Evolutionary conservation across 495 filamentous ascomycete species (phyloP).

Genomic region (Glarea lozoyensis): DNA sequence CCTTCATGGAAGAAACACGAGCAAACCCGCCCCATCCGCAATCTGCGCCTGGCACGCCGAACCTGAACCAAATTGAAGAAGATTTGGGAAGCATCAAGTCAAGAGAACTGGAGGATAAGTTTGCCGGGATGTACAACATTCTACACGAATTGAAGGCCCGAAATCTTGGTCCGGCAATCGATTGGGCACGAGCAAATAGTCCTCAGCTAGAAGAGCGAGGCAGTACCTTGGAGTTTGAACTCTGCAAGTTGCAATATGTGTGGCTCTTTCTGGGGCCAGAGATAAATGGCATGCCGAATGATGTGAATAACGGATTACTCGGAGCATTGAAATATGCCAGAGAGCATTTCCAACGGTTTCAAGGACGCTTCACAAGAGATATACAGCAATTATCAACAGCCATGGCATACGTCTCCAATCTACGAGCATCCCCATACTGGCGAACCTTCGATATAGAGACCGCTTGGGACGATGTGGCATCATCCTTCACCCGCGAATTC

Average conservation of each 20-base stretch:
- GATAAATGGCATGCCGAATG: conserved; percentile 36
- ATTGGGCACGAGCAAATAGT: conserved; percentile 70
- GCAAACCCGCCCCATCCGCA: conserved; percentile 10
- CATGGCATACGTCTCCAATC: conserved; percentile 65
- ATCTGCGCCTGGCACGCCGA: conserved; percentile 14
- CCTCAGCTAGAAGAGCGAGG: conserved; percentile 67
- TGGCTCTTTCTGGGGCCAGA: conserved; percentile 58
- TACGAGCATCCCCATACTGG: conserved; percentile 64
- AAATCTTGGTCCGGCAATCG: conserved; percentile 74
- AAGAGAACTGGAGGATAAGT: conserved; percentile 58
- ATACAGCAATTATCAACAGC: conserved; percentile 69
- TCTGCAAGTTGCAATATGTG: conserved; percentile 77
- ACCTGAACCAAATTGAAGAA: conserved; percentile 5
- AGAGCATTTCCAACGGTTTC: conserved; percentile 55
- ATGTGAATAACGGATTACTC: conserved; percentile 35
- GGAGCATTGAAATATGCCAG: conserved; percentile 68
- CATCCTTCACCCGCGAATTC: conserved; percentile 87
- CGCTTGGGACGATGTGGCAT: conserved; percentile 71
- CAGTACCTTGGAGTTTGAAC: conserved; percentile 90
- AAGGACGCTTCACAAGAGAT: conserved; percentile 60
- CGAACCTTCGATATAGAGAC: conserved; percentile 60
- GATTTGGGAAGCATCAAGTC: conserved; percentile 14
- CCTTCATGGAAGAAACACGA: conserved; percentile 33
- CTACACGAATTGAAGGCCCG: conserved; percentile 62
- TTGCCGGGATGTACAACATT: conserved; percentile 84